Conservation (phyloP, 768 basidiomycete species). For the Lyophyllum atratum region DNA sequence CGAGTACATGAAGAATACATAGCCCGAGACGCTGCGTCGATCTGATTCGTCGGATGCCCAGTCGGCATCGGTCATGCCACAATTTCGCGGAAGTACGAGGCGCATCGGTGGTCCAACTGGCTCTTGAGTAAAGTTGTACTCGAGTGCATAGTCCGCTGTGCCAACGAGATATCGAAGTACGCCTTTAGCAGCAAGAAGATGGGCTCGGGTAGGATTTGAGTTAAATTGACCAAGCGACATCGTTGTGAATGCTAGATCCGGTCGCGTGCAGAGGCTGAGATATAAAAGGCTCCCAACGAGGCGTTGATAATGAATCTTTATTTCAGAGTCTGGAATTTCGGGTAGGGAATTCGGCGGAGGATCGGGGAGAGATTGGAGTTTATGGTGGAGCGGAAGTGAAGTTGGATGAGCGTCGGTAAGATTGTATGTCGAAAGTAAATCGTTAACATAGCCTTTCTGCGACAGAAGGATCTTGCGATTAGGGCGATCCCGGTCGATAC, state of each 20-base stretch:
- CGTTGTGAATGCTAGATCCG: conserved; percentile 3
- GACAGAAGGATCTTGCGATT: conserved; percentile 11
- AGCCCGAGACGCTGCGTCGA: conserved; percentile 22
- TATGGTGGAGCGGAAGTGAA: background rate
- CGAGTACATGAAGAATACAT: conserved; percentile 17
- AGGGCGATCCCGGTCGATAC: conserved; percentile 9
- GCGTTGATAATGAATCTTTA: conserved; percentile 2
- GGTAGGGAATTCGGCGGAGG: conserved; percentile 2
- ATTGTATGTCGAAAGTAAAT: conserved; percentile 14
- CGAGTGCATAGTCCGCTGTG: conserved; percentile 22
- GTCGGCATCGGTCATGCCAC: conserved; percentile 32
- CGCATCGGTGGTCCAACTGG: background rate
- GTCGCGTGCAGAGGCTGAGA: conserved; percentile 6
- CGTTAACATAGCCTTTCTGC: conserved; percentile 9
- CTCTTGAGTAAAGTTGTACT: conserved; percentile 12
- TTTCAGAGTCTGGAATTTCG: conserved; percentile 3
- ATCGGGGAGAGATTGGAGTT: background rate
- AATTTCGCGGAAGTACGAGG: background rate
- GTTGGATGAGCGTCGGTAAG: conserved; percentile 5
- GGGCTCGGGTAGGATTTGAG: conserved; percentile 23
- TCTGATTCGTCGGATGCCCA: conserved; percentile 27
- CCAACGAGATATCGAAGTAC: conserved; percentile 34
- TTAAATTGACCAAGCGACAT: conserved; percentile 29
- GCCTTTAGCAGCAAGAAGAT: conserved; percentile 35
- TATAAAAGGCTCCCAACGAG: conserved; percentile 23